These are phyloP conservation scores for Pestalotiopsis sp. DNA, from an alignment of 2,329 filamentous ascomycete species.

Conservation along the genomic window DNA sequence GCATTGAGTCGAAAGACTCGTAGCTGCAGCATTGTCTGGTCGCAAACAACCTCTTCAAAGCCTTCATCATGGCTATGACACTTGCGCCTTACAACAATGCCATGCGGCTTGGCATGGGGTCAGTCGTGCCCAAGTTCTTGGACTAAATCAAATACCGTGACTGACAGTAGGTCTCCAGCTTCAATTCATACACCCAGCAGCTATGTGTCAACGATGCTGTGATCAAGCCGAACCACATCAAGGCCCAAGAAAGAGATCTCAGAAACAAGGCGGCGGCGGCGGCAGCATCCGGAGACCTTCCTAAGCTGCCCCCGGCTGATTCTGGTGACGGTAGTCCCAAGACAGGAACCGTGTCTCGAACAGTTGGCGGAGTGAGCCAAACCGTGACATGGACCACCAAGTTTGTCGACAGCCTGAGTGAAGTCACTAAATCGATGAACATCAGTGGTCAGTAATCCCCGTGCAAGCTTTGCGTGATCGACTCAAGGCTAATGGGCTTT, in stretches of 20 bases:
- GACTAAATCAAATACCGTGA: neutral
- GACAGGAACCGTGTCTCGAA: neutral
- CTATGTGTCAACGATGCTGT: constrained; percentile 3
- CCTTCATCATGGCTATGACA: neutral
- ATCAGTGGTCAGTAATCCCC: neutral
- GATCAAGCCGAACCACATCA: neutral
- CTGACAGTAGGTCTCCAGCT: neutral
- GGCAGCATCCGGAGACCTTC: neutral
- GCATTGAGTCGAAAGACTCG: neutral
- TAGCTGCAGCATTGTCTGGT: neutral
- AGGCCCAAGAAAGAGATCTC: neutral
- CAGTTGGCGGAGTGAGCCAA: neutral
- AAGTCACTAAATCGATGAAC: constrained; percentile 3
- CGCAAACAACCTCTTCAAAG: neutral
- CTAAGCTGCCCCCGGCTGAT: neutral
- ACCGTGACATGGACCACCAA: constrained; percentile 1
- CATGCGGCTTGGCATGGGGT: constrained; percentile 6
- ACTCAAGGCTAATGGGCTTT: neutral
- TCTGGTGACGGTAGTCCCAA: neutral
- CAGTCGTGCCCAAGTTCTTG: neutral
- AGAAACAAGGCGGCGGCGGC: neutral
- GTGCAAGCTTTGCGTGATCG: neutral
- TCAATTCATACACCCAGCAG: constrained; percentile 1
- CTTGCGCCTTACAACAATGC: constrained; percentile 2
- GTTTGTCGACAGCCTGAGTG: neutral